These are phyloP conservation scores for Pholiota microspora DNA, from an alignment of 768 basidiomycete species.

Conservation along the genomic window DNA sequence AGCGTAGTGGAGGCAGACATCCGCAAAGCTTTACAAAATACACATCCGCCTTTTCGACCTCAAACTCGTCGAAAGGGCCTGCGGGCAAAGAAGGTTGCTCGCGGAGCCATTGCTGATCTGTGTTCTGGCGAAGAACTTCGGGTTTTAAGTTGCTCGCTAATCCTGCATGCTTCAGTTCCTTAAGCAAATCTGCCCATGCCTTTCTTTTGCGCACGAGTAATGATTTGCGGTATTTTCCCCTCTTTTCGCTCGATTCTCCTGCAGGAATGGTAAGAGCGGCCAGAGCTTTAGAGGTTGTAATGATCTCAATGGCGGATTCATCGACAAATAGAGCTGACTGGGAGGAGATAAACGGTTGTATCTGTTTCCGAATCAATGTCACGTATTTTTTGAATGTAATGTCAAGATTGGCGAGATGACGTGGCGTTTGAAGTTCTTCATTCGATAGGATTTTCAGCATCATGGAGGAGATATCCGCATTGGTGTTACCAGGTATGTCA, in stretches of 20 bases:
- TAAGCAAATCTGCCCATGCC: slow-evolving; percentile 88
- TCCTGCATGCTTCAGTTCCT: slow-evolving; percentile 81
- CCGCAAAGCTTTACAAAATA: slow-evolving; percentile 67
- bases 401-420: slow-evolving; percentile 47
- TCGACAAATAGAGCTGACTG: slow-evolving; percentile 45
- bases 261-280: slow-evolving; percentile 41
- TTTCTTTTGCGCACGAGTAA: slow-evolving; percentile 81
- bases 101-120: slow-evolving; percentile 58
- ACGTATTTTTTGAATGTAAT: slow-evolving; percentile 52
- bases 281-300: slow-evolving; percentile 58
- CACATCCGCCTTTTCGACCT: slow-evolving; percentile 45
- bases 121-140: slow-evolving; percentile 57
- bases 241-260: slow-evolving; percentile 44
- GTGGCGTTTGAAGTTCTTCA: slow-evolving; percentile 12
- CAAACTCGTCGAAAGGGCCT: slow-evolving; percentile 17
- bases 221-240: slow-evolving; percentile 65
- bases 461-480: not conserved
- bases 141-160: slow-evolving; percentile 71
- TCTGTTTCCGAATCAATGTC: slow-evolving; percentile 36
- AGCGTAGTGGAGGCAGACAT: slow-evolving; percentile 64
- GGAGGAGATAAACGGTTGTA: slow-evolving; percentile 41
- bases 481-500: not conserved
- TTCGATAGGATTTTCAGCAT: not conserved
- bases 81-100: slow-evolving; percentile 50
- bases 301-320: slow-evolving; percentile 59